These are phyloP conservation scores for Backusella parvicylindrica DNA, from an alignment of 192 early-diverging fungal species.

Conservation along the genomic window DNA sequence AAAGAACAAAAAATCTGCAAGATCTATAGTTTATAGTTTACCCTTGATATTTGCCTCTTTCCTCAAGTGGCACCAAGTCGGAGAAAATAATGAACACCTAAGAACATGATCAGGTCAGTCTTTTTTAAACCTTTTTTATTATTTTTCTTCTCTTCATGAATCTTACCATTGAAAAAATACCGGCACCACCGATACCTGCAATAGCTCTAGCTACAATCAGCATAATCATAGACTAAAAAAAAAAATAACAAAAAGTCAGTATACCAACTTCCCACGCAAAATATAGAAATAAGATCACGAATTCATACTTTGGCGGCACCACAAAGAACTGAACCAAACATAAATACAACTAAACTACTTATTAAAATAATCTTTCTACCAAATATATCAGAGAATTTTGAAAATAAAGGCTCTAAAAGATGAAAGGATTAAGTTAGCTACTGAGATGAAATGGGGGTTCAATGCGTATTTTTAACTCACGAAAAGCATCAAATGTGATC, in stretches of 20 bases:
- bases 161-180: constrained; percentile 11
- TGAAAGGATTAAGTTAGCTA: neutral
- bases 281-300: neutral
- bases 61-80: constrained; percentile 75
- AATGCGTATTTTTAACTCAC: neutral
- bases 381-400: constrained; percentile 85
- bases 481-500: constrained; percentile 41
- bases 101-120: constrained; percentile 3
- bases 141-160: neutral
- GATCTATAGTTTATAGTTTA: neutral
- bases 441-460: neutral
- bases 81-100: constrained; percentile 72
- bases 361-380: constrained; percentile 67
- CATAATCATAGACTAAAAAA: constrained; percentile 2
- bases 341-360: constrained; percentile 69
- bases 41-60: constrained; percentile 61
- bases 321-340: constrained; percentile 74
- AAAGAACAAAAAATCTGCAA: neutral
- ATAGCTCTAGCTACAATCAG: neutral
- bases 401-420: constrained; percentile 49
- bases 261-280: neutral
- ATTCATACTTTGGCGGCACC: constrained; percentile 55
- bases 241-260: neutral
- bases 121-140: neutral
- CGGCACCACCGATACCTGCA: constrained; percentile 1